A percentile compares a stretch with the other conserved stretches of the same genome.
phyloP scores from a whole-genome alignment of 345 rosid genomes.

The Lumnitzera littorea region DNA sequence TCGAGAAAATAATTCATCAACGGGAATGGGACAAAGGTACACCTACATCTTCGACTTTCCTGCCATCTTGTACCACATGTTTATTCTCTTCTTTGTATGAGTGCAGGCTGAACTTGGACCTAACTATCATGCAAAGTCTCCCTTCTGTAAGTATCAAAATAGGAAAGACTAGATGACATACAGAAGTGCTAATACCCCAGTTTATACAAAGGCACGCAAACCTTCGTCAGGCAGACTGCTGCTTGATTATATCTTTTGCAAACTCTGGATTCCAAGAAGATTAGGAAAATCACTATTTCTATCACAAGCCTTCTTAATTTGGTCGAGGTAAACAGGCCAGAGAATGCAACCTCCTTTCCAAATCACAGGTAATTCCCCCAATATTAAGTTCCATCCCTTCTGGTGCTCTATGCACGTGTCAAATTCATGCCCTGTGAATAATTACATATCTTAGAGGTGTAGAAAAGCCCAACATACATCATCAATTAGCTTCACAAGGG shows the following conservation, averaged over 20 bases:
- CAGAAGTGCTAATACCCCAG: background rate
- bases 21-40: too few relatives aligned
- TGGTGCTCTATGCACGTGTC: conserved; percentile 13
- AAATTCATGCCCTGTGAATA: conserved; percentile 19
- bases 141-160: conserved; percentile 29
- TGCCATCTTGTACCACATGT: conserved; percentile 21
- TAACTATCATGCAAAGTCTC: conserved; percentile 16
- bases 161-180: conserved; percentile 14
- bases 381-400: conserved; percentile 13
- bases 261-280: conserved; percentile 25
- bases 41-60: background rate
- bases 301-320: conserved; percentile 23
- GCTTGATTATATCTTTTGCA: conserved; percentile 24
- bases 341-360: conserved; percentile 21
- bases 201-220: background rate
- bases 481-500: conserved; percentile 7
- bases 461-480: conserved; percentile 14
- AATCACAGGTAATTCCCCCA: conserved; percentile 15
- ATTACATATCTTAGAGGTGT: conserved; percentile 18
- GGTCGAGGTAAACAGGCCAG: conserved; percentile 17
- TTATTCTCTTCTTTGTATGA: conserved; percentile 4
- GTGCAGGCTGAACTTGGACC: conserved; percentile 26
- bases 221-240: conserved; percentile 21
- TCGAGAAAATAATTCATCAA: too few relatives aligned
- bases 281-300: conserved; percentile 17